Evolutionary conservation across 208 protist genomes (phyloP).

Genomic region (Leishmania major): DNA sequence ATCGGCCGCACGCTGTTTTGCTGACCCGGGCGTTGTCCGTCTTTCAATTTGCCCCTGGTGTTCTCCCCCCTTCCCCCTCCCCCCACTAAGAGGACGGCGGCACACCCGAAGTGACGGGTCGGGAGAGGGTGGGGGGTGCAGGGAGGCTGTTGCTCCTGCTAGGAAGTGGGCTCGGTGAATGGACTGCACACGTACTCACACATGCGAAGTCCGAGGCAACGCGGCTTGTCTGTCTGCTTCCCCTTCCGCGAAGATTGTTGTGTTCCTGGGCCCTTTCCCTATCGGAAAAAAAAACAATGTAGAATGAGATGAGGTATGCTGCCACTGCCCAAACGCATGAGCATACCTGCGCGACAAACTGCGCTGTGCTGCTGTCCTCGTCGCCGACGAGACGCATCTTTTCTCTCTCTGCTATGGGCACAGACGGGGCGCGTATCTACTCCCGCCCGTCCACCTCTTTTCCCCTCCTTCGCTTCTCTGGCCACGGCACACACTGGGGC

Average conservation of each 20-base stretch:
- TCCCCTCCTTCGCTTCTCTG: background rate
- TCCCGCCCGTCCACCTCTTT: background rate
- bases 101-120: background rate
- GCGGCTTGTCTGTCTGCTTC: background rate
- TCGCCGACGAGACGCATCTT: background rate
- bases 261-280: background rate
- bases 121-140: background rate
- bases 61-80: background rate
- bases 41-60: background rate
- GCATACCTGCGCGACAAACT: background rate
- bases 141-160: background rate
- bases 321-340: background rate
- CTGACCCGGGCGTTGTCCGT: background rate
- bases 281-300: too few relatives aligned
- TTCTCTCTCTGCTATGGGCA: background rate
- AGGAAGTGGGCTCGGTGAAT: background rate
- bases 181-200: background rate
- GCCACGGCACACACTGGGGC: background rate
- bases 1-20: constrained; percentile 16
- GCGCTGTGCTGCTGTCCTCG: background rate
- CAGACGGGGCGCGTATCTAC: background rate
- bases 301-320: background rate
- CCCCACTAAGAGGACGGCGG: background rate
- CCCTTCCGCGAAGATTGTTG: background rate
- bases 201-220: background rate